These are phyloP conservation scores for Pichia nanzhaoensis DNA, from an alignment of 805 yeast genomes.

Conservation along the genomic window DNA sequence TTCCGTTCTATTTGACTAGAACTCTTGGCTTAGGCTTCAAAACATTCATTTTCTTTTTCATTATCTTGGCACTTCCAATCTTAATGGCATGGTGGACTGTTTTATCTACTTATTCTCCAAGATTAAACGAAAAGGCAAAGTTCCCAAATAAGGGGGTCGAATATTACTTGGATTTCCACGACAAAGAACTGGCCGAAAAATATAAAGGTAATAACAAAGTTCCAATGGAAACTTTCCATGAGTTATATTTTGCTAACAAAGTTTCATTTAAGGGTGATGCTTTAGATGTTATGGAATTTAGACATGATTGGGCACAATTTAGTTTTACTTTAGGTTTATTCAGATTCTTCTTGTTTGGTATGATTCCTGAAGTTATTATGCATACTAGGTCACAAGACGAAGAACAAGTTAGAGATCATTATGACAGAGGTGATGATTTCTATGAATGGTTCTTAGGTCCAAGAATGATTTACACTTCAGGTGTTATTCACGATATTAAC, in stretches of 20 bases:
- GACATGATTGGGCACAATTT: constrained; percentile 89
- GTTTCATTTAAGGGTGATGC: constrained; percentile 85
- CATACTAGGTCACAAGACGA: constrained; percentile 93
- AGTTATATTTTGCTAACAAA: constrained; percentile 74
- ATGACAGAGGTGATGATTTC: constrained; percentile 94
- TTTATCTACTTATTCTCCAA: constrained; percentile 69
- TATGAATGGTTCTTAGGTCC: constrained; percentile 93
- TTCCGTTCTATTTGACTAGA: constrained; percentile 59
- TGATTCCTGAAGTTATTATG: constrained; percentile 89
- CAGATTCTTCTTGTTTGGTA: constrained; percentile 74
- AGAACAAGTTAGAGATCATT: constrained; percentile 93
- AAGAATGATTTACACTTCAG: constrained; percentile 89
- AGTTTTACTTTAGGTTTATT: constrained; percentile 69
- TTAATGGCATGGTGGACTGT: constrained; percentile 80
- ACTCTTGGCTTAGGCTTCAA: constrained; percentile 66
- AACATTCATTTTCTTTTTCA: constrained; percentile 54
- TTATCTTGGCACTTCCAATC: constrained; percentile 59
- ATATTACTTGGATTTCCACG: constrained; percentile 76
- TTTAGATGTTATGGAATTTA: constrained; percentile 74
- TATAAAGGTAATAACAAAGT: constrained; percentile 71
- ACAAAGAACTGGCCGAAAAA: constrained; percentile 56
- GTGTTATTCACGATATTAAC: constrained; percentile 66
- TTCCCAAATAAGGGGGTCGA: constrained; percentile 75
- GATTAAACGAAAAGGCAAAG: constrained; percentile 69
- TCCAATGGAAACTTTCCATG: constrained; percentile 91